Percentiles rank a stretch among this genome's conserved stretches.
Conservation (phyloP, 495 filamentous ascomycete genomes). For the Geoglossum glabrum region DNA sequence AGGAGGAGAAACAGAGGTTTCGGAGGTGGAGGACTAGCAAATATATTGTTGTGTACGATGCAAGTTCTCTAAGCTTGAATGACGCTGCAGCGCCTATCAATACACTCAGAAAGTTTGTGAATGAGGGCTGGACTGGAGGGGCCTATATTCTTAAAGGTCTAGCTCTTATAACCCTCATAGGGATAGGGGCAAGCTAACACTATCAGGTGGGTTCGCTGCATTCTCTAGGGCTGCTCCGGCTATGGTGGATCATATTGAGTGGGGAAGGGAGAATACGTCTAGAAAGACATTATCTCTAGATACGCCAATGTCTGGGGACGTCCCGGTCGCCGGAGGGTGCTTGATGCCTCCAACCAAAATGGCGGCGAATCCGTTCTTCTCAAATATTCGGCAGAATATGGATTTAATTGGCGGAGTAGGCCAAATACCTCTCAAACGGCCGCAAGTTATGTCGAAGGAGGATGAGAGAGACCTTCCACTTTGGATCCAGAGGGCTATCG, state of each 20-base stretch:
- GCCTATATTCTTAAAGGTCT: conserved; percentile 46
- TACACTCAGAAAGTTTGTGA: conserved; percentile 78
- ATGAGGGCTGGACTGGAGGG: conserved; percentile 61
- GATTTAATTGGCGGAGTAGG: conserved; percentile 87
- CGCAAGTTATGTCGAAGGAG: conserved; percentile 30
- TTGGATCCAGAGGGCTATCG: conserved; percentile 57
- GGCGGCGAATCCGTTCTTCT: conserved; percentile 75
- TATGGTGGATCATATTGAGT: conserved; percentile 15
- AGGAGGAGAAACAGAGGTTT: conserved; percentile 53
- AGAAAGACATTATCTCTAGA: conserved; percentile 17
- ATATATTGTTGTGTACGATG: conserved; percentile 76
- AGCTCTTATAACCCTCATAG: conserved; percentile 5
- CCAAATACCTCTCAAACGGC: conserved; percentile 60
- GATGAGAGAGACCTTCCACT: conserved; percentile 32
- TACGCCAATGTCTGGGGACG: conserved; percentile 32
- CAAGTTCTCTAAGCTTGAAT: conserved; percentile 47
- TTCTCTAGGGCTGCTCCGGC: conserved; percentile 31
- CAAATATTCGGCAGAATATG: conserved; percentile 92
- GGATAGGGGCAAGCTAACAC: conserved; percentile 20
- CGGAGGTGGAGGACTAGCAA: conserved; percentile 50
- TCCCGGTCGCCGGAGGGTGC: conserved; percentile 74
- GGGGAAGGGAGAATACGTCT: conserved; percentile 7
- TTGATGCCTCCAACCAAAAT: conserved; percentile 48
- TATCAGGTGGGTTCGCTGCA: conserved; percentile 24
- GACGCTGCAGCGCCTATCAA: conserved; percentile 62